Conservation (phyloP, 495 filamentous ascomycete genomes). For the Aspergillus homomorphus region DNA sequence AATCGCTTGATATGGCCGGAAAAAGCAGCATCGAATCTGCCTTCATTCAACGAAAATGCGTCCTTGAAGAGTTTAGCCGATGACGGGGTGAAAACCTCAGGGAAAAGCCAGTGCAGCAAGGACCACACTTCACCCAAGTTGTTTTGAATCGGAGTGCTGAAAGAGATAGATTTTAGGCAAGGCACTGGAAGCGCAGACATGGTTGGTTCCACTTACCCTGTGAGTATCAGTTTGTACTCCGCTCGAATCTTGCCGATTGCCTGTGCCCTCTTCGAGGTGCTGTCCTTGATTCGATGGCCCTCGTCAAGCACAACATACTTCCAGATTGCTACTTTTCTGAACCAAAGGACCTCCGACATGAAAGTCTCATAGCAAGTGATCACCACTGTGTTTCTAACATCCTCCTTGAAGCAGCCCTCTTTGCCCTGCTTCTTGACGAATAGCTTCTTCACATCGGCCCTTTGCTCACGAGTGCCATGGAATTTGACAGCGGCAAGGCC, state of each 20-base stretch:
- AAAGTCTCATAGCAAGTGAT: constrained; percentile 64
- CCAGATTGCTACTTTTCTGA: constrained; percentile 58
- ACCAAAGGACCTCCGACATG: constrained; percentile 54
- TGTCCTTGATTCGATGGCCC: constrained; percentile 62
- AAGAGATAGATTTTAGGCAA: neutral
- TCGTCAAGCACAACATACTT: constrained; percentile 57
- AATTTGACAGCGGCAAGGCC: constrained; percentile 53
- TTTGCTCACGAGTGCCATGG: constrained; percentile 46
- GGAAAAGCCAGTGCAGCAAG: constrained; percentile 60
- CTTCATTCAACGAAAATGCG: constrained; percentile 57
- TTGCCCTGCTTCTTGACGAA: neutral
- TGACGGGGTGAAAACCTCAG: constrained; percentile 55
- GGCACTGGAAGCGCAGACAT: neutral
- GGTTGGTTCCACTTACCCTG: constrained; percentile 32
- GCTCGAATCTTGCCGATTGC: constrained; percentile 50
- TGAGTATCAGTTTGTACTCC: constrained; percentile 59
- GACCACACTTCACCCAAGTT: constrained; percentile 63
- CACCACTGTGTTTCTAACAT: constrained; percentile 31
- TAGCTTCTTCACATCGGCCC: constrained; percentile 31
- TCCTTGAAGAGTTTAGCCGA: constrained; percentile 52
- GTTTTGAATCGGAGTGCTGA: constrained; percentile 60
- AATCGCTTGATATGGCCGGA: constrained; percentile 53
- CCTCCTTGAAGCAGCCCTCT: neutral
- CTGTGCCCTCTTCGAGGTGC: constrained; percentile 46
- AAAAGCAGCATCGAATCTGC: constrained; percentile 51